Conservation (phyloP, 2,329 filamentous ascomycete genomes). For the Pyricularia sp. region DNA sequence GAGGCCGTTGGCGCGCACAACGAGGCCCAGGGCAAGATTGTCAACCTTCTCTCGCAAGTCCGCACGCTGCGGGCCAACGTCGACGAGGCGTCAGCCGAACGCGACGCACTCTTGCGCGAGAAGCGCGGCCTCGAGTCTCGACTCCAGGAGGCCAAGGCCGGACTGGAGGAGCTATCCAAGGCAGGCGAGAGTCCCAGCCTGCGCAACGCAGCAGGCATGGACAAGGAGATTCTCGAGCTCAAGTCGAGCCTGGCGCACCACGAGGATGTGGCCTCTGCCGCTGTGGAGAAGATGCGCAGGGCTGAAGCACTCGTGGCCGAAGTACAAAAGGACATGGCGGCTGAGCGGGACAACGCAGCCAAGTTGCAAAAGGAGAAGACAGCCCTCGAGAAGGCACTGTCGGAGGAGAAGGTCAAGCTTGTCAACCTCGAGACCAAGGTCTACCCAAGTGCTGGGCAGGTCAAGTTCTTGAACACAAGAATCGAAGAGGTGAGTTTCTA, state of each 20-base stretch:
- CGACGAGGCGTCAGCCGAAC: conserved; percentile 78
- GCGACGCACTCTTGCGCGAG: conserved; percentile 76
- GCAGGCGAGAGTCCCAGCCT: conserved; percentile 79
- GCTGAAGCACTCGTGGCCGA: conserved; percentile 81
- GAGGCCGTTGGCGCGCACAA: conserved; percentile 91
- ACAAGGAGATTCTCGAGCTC: conserved; percentile 81
- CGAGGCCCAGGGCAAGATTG: conserved; percentile 88
- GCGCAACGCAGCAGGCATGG: conserved; percentile 79
- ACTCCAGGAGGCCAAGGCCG: conserved; percentile 76
- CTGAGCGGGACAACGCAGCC: conserved; percentile 73
- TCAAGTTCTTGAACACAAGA: conserved; percentile 86
- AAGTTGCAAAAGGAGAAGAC: conserved; percentile 86
- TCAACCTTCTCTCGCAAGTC: conserved; percentile 82
- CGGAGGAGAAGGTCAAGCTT: conserved; percentile 80
- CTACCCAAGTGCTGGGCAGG: conserved; percentile 86
- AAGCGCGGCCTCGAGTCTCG: conserved; percentile 83
- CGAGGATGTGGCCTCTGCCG: conserved; percentile 83
- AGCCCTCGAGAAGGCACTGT: conserved; percentile 77
- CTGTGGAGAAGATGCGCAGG: conserved; percentile 93
- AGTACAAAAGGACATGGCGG: conserved; percentile 84
- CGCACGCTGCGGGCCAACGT: conserved; percentile 72
- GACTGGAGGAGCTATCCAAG: conserved; percentile 78
- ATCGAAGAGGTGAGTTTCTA: conserved; percentile 74
- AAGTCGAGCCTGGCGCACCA: conserved; percentile 85
- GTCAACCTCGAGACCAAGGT: conserved; percentile 96